These are phyloP conservation scores for Amauroascus verrucosus DNA, from an alignment of 2,329 filamentous ascomycete species.

Conservation along the genomic window DNA sequence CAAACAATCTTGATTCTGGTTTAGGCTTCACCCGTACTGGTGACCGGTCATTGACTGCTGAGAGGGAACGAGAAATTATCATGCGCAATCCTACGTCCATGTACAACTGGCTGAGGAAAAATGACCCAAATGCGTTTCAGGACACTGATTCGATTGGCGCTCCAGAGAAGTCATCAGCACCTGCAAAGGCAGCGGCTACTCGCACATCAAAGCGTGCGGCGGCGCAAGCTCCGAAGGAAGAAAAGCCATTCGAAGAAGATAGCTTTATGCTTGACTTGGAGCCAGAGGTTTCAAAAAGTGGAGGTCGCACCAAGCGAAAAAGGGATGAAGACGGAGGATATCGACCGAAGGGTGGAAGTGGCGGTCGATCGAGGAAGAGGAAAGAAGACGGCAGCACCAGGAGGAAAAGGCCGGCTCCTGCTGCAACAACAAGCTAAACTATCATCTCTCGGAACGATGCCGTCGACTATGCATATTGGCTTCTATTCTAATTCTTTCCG, in stretches of 20 bases:
- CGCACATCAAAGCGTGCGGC: slow-evolving; percentile 35
- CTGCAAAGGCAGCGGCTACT: slow-evolving; percentile 31
- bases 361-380: slow-evolving; percentile 31
- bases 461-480: neutral
- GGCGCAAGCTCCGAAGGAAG: slow-evolving; percentile 30
- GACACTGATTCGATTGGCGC: slow-evolving; percentile 47
- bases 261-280: slow-evolving; percentile 29
- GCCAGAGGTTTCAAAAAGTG: slow-evolving; percentile 1
- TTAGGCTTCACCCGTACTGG: slow-evolving; percentile 43
- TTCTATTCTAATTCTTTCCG: too few relatives aligned
- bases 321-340: slow-evolving; percentile 40
- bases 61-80: slow-evolving; percentile 46
- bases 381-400: slow-evolving; percentile 24
- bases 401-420: slow-evolving; percentile 26
- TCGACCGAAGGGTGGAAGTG: slow-evolving; percentile 38
- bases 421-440: slow-evolving; percentile 10
- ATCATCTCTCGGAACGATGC: neutral
- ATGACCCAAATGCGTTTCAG: slow-evolving; percentile 78
- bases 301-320: slow-evolving; percentile 37
- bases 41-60: slow-evolving; percentile 36
- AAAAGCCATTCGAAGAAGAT: slow-evolving; percentile 37
- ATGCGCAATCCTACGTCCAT: slow-evolving; percentile 79
- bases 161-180: slow-evolving; percentile 33
- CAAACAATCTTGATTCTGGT: slow-evolving; percentile 36
- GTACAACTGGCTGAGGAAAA: slow-evolving; percentile 85